These are phyloP conservation scores for Verticillium zaregamsianum DNA, from an alignment of 2,329 filamentous ascomycete species.

Conservation along the genomic window DNA sequence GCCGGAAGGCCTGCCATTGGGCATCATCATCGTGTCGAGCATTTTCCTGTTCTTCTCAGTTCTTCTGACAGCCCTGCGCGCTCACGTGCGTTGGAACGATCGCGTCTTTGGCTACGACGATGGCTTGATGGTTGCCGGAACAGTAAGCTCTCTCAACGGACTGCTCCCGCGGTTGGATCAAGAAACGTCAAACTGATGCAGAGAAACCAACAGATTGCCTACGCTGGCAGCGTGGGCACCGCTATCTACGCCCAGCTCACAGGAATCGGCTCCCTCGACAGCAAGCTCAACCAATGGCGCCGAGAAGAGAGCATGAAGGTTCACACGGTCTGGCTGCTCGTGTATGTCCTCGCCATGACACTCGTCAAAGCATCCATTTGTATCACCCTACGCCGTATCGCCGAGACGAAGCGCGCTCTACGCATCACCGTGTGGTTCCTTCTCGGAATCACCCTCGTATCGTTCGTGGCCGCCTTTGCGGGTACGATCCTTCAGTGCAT, in stretches of 20 bases:
- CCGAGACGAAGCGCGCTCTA: conserved; percentile 15
- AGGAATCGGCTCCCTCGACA: conserved; percentile 16
- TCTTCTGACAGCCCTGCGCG: no score
- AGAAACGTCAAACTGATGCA: not conserved
- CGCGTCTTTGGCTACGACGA: conserved; percentile 4
- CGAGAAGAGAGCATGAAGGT: conserved; percentile 11
- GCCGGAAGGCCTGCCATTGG: no score
- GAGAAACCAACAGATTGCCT: conserved; percentile 4
- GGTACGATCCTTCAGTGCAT: conserved; percentile 16
- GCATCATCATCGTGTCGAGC: no score
- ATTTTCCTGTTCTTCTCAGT: no score
- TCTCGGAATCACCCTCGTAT: conserved; percentile 16
- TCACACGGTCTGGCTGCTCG: conserved; percentile 20
- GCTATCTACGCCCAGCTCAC: conserved; percentile 13
- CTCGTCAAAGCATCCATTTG: conserved; percentile 28
- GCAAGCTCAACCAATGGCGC: conserved; percentile 14
- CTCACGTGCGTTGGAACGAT: no score
- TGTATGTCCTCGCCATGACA: conserved; percentile 16
- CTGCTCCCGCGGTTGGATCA: no score
- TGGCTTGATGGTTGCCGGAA: conserved; percentile 10
- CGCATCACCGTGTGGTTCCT: conserved; percentile 16
- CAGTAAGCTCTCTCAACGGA: conserved; percentile 3
- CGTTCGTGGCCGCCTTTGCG: conserved; percentile 23
- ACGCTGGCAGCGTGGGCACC: conserved; percentile 13
- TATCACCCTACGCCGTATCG: conserved; percentile 27